These are phyloP conservation scores for Trametes cubensis DNA, from an alignment of 768 basidiomycete species.

Conservation along the genomic window DNA sequence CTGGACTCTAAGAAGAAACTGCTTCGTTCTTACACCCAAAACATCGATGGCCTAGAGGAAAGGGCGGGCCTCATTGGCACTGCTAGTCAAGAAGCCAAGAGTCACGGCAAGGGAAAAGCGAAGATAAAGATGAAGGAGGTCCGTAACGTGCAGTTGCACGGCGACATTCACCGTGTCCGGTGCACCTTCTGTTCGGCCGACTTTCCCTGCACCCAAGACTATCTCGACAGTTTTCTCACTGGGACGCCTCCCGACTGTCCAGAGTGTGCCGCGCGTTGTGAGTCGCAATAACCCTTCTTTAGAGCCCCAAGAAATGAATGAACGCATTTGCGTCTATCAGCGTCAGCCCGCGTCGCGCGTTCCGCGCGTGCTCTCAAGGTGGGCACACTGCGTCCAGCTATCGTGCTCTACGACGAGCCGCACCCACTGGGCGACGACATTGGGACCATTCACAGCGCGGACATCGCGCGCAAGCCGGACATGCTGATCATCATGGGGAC, in stretches of 20 bases:
- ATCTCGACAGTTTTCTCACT: slow-evolving; percentile 62
- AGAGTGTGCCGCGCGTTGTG: slow-evolving; percentile 81
- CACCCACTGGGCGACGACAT: slow-evolving; percentile 94
- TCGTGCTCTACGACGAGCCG: slow-evolving; percentile 93
- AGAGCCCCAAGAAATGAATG: slow-evolving; percentile 1
- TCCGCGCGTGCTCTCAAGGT: slow-evolving; percentile 77
- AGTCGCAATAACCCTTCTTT: slow-evolving; percentile 36
- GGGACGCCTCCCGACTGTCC: slow-evolving; percentile 86
- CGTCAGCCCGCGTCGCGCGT: slow-evolving; percentile 77
- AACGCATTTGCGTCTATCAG: slow-evolving; percentile 39
- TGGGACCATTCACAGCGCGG: slow-evolving; percentile 74
- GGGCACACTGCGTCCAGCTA: slow-evolving; percentile 88
- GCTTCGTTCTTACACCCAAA: slow-evolving; percentile 93
- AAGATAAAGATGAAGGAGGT: slow-evolving; percentile 73
- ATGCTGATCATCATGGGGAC: slow-evolving; percentile 97
- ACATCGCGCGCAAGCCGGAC: slow-evolving; percentile 82
- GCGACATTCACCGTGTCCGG: slow-evolving; percentile 89
- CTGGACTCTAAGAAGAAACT: slow-evolving; percentile 85
- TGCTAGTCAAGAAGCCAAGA: slow-evolving; percentile 54
- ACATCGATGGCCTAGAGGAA: slow-evolving; percentile 94
- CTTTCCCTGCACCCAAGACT: slow-evolving; percentile 65
- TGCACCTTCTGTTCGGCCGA: slow-evolving; percentile 85
- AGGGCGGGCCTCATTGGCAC: slow-evolving; percentile 73
- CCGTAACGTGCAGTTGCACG: slow-evolving; percentile 91
- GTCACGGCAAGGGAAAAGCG: slow-evolving; percentile 64